Percentiles rank a stretch among this genome's conserved stretches.
Conservation (phyloP, 202 grass and related monocot genomes). For the Dendrocalamus latiflorus region DNA sequence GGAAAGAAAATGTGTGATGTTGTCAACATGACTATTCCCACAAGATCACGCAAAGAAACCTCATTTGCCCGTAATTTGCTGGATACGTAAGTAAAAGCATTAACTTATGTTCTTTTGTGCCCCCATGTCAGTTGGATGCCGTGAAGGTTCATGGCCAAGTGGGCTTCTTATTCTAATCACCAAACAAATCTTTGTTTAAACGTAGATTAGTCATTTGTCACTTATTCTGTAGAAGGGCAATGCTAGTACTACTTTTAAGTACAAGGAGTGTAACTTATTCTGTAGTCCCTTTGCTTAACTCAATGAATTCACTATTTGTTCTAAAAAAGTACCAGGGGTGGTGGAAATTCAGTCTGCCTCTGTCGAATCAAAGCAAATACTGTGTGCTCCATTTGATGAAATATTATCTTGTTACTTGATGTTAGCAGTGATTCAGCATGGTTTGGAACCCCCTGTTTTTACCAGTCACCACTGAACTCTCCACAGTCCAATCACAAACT, state of each 20-base stretch:
- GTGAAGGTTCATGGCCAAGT: conserved; percentile 39
- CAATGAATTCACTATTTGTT: conserved; percentile 21
- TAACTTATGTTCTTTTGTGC: conserved; percentile 34
- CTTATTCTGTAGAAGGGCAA: neutral
- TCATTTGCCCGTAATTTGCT: conserved; percentile 41
- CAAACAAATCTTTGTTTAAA: conserved; percentile 19
- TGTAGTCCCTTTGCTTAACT: neutral
- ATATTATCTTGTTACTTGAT: neutral
- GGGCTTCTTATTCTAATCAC: conserved; percentile 28
- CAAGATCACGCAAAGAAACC: no score
- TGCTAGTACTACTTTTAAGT: neutral
- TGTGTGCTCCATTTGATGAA: neutral
- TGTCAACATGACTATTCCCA: conserved; percentile 36
- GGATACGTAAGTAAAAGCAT: conserved; percentile 32
- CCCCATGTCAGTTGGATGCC: conserved; percentile 26
- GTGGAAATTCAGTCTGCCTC: neutral
- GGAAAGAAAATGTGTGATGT: conserved; percentile 24
- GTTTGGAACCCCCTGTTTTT: neutral
- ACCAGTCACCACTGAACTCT: no score
- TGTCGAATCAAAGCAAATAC: conserved; percentile 24
- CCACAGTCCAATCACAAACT: no score
- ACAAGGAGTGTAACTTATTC: neutral
- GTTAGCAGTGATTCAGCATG: neutral
- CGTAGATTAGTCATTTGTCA: conserved; percentile 4
- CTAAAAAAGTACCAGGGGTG: neutral